Conservation (phyloP, 306 rosid species). For the Trichosanthes cucumerina region DNA sequence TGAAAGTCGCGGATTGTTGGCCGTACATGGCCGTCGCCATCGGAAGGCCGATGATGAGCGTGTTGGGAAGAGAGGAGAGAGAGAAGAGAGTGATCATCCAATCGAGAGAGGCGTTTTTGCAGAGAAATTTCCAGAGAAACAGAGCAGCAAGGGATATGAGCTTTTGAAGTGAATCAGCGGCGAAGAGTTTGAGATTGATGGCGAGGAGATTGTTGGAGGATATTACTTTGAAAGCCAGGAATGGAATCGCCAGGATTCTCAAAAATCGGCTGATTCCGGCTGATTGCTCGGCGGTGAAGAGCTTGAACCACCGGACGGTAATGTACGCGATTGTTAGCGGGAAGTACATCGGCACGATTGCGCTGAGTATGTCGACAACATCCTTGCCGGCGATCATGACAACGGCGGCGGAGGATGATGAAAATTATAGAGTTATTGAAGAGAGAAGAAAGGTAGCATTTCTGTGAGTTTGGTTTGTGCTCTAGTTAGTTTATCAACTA, state of each 20-base stretch:
- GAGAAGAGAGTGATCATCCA: constrained; percentile 9
- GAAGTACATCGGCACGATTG: constrained; percentile 2
- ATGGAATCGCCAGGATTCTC: background rate
- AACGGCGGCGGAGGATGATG: background rate
- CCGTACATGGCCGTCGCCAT: constrained; percentile 9
- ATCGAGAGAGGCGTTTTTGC: background rate
- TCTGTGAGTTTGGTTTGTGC: background rate
- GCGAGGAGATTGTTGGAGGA: background rate
- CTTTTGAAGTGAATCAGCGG: constrained; percentile 9
- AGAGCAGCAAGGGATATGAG: background rate
- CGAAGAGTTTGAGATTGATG: constrained; percentile 3
- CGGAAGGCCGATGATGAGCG: constrained; percentile 10
- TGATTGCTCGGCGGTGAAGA: constrained; percentile 8
- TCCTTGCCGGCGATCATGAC: constrained; percentile 4
- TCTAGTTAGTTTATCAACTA: no score
- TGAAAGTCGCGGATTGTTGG: background rate
- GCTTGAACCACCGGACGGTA: background rate
- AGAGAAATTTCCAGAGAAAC: background rate
- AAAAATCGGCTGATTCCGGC: constrained; percentile 9
- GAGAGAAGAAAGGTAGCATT: background rate
- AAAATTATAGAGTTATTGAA: background rate
- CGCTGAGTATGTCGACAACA: background rate
- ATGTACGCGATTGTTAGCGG: background rate
- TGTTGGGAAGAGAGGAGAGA: constrained; percentile 6
- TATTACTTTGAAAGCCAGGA: background rate